Evolutionary conservation across 768 basidiomycete species (phyloP).

Genomic region (Lactarius sanguifluus): DNA sequence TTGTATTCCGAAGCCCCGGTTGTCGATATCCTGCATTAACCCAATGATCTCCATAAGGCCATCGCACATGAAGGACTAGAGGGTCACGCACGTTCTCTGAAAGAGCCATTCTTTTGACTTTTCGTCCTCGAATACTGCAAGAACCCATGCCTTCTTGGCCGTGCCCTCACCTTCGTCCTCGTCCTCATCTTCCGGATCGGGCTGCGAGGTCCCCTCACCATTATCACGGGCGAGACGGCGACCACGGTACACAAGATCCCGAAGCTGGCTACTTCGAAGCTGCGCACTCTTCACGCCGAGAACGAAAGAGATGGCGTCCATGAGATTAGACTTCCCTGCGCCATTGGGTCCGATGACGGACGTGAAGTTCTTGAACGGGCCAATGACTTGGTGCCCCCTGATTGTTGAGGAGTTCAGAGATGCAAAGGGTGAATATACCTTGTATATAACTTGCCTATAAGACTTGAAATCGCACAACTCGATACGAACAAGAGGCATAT

Average conservation of each 20-base stretch:
- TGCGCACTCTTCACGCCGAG: slow-evolving; percentile 94
- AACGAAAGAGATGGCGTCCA: slow-evolving; percentile 99
- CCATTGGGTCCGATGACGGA: slow-evolving; percentile 99
- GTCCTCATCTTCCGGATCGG: slow-evolving; percentile 46
- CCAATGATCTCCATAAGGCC: not conserved
- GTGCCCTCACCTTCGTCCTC: slow-evolving; percentile 69
- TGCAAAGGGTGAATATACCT: not conserved
- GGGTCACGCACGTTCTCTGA: slow-evolving; percentile 74
- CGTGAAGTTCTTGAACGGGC: slow-evolving; percentile 91
- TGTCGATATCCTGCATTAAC: slow-evolving; percentile 70
- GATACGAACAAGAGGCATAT: slow-evolving; percentile 80
- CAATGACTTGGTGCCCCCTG: slow-evolving; percentile 82
- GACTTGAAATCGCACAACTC: slow-evolving; percentile 98
- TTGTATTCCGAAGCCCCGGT: slow-evolving; percentile 89
- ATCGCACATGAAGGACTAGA: slow-evolving; percentile 5
- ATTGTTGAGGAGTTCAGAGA: not conserved
- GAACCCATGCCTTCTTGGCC: slow-evolving; percentile 93
- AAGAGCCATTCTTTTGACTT: slow-evolving; percentile 85
- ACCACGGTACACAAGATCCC: slow-evolving; percentile 96
- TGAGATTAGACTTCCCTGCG: slow-evolving; percentile 97
- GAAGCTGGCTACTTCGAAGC: slow-evolving; percentile 88
- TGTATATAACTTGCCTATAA: slow-evolving; percentile 55
- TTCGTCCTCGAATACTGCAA: slow-evolving; percentile 82
- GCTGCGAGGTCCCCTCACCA: slow-evolving; percentile 39
- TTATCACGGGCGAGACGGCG: slow-evolving; percentile 58